Conservation (phyloP, 202 grass and related monocot species). For the Cymbopogon flexuosus region DNA sequence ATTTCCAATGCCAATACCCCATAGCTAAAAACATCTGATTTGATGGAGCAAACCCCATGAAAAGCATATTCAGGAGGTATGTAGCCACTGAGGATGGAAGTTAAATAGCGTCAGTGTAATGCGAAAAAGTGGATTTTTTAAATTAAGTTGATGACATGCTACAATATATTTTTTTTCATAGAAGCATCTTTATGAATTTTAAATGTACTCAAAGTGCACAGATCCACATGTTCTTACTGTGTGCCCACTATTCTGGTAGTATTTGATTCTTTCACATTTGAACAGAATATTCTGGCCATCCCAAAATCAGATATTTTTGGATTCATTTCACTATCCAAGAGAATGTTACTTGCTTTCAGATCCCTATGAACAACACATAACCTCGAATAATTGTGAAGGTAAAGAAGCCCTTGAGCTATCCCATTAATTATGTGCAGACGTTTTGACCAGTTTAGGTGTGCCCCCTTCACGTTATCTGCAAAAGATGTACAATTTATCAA, state of each 20-base stretch:
- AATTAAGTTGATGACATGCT: slow-evolving; percentile 31
- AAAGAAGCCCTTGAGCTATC: slow-evolving; percentile 65
- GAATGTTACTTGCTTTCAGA: slow-evolving; percentile 78
- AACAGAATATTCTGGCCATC: slow-evolving; percentile 59
- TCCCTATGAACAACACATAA: slow-evolving; percentile 70
- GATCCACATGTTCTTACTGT: slow-evolving; percentile 34
- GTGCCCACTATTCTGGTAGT: slow-evolving; percentile 52
- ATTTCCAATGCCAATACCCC: slow-evolving; percentile 46
- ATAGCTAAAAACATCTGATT: slow-evolving; percentile 51
- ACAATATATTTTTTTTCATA: background rate
- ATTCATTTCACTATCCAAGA: slow-evolving; percentile 60
- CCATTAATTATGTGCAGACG: slow-evolving; percentile 55
- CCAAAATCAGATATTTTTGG: slow-evolving; percentile 85
- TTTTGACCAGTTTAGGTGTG: slow-evolving; percentile 41
- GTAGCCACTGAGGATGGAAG: slow-evolving; percentile 35
- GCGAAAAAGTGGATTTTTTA: background rate
- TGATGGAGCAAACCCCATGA: slow-evolving; percentile 46
- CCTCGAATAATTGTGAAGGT: slow-evolving; percentile 70
- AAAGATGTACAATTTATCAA: slow-evolving; percentile 2
- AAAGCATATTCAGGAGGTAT: slow-evolving; percentile 56
- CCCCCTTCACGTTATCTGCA: slow-evolving; percentile 47
- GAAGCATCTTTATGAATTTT: background rate
- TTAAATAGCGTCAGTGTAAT: slow-evolving; percentile 10
- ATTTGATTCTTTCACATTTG: slow-evolving; percentile 36
- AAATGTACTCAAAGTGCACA: background rate